phyloP scores from a whole-genome alignment of 164 flowering plant species.

The Vitis amurensis region DNA sequence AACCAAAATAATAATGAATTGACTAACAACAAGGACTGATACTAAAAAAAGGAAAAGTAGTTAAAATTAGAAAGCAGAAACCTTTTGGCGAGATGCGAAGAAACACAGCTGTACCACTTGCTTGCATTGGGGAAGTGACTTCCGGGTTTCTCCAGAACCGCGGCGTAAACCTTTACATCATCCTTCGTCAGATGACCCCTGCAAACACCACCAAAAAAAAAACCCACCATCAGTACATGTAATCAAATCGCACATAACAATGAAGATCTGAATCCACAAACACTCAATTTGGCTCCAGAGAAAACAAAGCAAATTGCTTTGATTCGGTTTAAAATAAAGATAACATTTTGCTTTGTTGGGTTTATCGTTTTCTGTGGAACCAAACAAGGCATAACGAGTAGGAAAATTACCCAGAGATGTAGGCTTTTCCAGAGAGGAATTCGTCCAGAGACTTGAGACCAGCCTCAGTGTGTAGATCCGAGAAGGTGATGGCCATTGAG shows the following conservation, averaged over 20 bases:
- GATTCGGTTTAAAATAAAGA: no score
- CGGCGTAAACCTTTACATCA: conserved; percentile 78
- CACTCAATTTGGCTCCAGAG: not conserved
- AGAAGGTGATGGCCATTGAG: conserved; percentile 74
- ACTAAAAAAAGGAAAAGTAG: not conserved
- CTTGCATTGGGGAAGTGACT: conserved; percentile 61
- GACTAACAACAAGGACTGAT: not conserved
- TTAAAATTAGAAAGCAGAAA: conserved; percentile 21
- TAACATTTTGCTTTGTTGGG: no score
- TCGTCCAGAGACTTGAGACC: conserved; percentile 84
- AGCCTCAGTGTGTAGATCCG: conserved; percentile 82
- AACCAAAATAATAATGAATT: no score
- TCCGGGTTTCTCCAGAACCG: conserved; percentile 54
- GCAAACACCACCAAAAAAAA: not conserved
- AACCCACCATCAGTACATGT: not conserved
- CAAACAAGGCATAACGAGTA: not conserved
- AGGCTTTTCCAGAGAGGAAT: conserved; percentile 67
- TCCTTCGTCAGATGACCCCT: conserved; percentile 67
- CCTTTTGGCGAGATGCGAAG: conserved; percentile 64
- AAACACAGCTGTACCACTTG: conserved; percentile 75
- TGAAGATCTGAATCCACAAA: not conserved
- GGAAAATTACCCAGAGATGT: conserved; percentile 66
- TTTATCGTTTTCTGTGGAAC: no score
- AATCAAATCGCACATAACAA: not conserved
- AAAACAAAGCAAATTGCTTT: not conserved